Evolutionary conservation across 2,329 filamentous ascomycete genomes (phyloP), one percentile per base, ranked within the genome.

Genomic region (Fusarium illudens): DNA sequence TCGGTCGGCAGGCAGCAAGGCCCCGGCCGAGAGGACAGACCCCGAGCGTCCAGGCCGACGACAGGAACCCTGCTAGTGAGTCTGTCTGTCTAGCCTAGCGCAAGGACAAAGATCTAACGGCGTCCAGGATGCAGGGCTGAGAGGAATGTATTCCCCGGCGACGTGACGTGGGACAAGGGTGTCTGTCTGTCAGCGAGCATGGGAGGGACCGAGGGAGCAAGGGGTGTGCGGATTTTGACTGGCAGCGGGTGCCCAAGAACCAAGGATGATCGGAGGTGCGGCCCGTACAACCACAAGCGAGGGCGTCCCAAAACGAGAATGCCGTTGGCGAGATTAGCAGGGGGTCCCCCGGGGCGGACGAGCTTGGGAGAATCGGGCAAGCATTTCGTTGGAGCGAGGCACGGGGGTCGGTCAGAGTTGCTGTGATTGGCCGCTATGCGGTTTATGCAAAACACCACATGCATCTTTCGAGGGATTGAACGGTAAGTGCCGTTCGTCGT

Each of bases 261-360:
- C 42, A 48, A 22, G 67, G 65, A 56, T 67, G 22, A 34, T 62
- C 65, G 61, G 56, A 32, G 48, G 42, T 48, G 54, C 71, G 71
- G 71, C 57, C 68, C 71, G 71, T 32, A 44, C 27, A 57, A 42
- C 51, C 58, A 54, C 37, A 50, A 52, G 53, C 51, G 53, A 62
- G 49, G 52, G 39, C 34, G 55, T 59, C 48, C 57, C 50, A 36
- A 54, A 64, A 57, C 50, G 22, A 36, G 46, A 54, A 34, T 22
- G 48, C 33, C 49, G 55, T 53, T 64, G 65, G 62, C 59, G 70
- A 73, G 55, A 73, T 72, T 72, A 60, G 52, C 67, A 64, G 67
- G 65, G 69, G 70, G 44, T 58, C 25, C 46, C 34, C 15, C 46
- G 52, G 58, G 58, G 52, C 59, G 32, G 30, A 9, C 17, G 50